Evolutionary conservation across 768 basidiomycete species (phyloP).

Genomic region (Fistulinella prunicolor): DNA sequence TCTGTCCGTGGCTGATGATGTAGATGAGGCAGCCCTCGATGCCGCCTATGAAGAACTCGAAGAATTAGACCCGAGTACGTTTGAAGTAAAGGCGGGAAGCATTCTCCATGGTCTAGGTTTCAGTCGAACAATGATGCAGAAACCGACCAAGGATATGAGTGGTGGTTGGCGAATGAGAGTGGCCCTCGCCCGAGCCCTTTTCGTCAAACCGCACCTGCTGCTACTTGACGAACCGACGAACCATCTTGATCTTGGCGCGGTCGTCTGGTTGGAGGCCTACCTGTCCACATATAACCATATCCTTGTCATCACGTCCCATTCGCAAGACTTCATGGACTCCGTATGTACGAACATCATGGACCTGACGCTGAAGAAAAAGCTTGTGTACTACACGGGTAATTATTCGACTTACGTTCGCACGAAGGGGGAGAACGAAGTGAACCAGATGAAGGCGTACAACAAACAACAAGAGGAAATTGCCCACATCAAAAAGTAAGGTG

Average conservation of each 20-base stretch:
- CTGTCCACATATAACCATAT: constrained; percentile 98
- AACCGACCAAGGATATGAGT: constrained; percentile 97
- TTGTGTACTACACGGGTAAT: constrained; percentile 94
- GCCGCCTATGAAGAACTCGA: constrained; percentile 93
- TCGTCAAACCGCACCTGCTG: constrained; percentile 93
- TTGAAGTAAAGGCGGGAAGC: constrained; percentile 92
- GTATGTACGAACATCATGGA: constrained; percentile 99
- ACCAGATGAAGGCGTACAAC: constrained; percentile 98
- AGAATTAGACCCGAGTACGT: constrained; percentile 92
- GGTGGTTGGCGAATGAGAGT: constrained; percentile 99
- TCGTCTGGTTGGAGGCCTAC: constrained; percentile 99
- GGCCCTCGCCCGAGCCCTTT: constrained; percentile 91
- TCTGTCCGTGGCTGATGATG: constrained; percentile 81
- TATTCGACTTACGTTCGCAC: constrained; percentile 98
- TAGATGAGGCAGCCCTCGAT: constrained; percentile 87
- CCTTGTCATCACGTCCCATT: constrained; percentile 95
- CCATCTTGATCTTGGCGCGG: constrained; percentile 94
- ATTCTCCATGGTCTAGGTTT: constrained; percentile 99
- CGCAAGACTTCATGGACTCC: constrained; percentile 99
- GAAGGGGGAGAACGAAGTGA: constrained; percentile 95
- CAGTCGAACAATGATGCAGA: constrained; percentile 86
- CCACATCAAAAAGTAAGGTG: constrained; percentile 90
- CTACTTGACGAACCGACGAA: constrained; percentile 92
- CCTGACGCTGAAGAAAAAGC: constrained; percentile 85
- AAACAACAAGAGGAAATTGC: constrained; percentile 99